Conservation (phyloP, 345 rosid genomes). For the Orychophragmus violaceus region DNA sequence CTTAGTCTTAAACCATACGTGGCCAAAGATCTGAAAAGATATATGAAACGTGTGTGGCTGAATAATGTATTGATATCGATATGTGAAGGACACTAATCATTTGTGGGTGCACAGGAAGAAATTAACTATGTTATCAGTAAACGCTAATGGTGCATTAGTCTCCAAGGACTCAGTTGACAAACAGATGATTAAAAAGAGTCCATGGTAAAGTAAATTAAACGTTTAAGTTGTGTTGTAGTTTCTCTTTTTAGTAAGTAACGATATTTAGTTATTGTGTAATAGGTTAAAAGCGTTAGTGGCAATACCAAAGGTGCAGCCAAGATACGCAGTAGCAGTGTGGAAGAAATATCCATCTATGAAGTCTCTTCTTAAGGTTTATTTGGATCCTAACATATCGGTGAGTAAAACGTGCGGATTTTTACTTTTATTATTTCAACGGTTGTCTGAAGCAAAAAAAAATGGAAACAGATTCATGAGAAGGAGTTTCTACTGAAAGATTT, state of each 20-base stretch:
- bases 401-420: constrained; percentile 18
- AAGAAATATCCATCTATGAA: constrained; percentile 94
- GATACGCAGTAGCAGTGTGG: constrained; percentile 78
- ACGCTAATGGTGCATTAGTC: constrained; percentile 67
- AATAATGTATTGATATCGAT: too few species aligned
- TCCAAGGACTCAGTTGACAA: constrained; percentile 60
- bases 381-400: constrained; percentile 77
- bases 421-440: background rate
- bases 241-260: background rate
- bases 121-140: constrained; percentile 64
- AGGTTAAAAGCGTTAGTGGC: constrained; percentile 92
- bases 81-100: background rate
- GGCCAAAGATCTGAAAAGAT: background rate
- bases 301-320: constrained; percentile 95
- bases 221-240: background rate
- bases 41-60: too few species aligned
- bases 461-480: constrained; percentile 73
- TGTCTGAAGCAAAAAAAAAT: background rate
- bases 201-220: constrained; percentile 21
- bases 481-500: constrained; percentile 79
- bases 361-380: constrained; percentile 73
- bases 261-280: background rate
- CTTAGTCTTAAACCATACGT: too few species aligned
- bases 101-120: constrained; percentile 54
- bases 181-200: constrained; percentile 55